Percentiles rank a stretch among this genome's conserved stretches.
Evolutionary conservation across 768 basidiomycete genomes (phyloP).

Genomic region (Neoboletus magnificus): DNA sequence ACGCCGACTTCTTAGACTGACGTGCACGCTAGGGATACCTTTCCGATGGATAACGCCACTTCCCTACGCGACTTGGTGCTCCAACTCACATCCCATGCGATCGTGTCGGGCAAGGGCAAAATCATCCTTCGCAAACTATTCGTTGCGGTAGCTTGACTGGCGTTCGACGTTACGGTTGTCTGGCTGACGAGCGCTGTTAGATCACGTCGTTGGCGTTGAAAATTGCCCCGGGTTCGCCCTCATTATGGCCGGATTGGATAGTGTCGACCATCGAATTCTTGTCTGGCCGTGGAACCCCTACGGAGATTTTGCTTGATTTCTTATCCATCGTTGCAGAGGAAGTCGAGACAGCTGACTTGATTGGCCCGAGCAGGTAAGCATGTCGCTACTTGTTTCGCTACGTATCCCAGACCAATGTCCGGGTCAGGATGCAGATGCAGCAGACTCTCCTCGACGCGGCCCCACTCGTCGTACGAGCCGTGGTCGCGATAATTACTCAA

Average conservation of each 20-base stretch:
- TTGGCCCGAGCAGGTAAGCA: conserved; percentile 68
- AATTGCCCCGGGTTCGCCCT: conserved; percentile 55
- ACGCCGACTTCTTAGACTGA: neutral
- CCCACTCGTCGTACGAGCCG: conserved; percentile 66
- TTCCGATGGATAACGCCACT: conserved; percentile 59
- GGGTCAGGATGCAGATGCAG: conserved; percentile 55
- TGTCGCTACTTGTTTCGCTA: conserved; percentile 8
- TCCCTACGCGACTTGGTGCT: conserved; percentile 65
- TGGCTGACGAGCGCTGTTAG: conserved; percentile 32
- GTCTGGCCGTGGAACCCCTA: conserved; percentile 53
- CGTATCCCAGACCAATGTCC: conserved; percentile 6
- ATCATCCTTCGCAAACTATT: conserved; percentile 85
- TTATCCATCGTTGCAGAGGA: conserved; percentile 85
- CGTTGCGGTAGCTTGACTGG: conserved; percentile 58
- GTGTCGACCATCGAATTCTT: conserved; percentile 59
- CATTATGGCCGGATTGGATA: conserved; percentile 77
- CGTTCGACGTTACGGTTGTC: neutral
- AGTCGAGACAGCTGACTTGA: conserved; percentile 67
- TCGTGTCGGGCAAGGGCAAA: conserved; percentile 54
- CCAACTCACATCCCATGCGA: conserved; percentile 64
- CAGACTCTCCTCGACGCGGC: conserved; percentile 65
- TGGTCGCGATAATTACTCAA: conserved; percentile 53
- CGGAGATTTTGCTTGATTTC: conserved; percentile 68
- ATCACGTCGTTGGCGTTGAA: conserved; percentile 70
- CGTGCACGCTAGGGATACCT: conserved; percentile 55